Percentiles rank a stretch among this genome's conserved stretches.
Evolutionary conservation across 768 basidiomycete species (phyloP).

Genomic region (Asterophora lycoperdoides): DNA sequence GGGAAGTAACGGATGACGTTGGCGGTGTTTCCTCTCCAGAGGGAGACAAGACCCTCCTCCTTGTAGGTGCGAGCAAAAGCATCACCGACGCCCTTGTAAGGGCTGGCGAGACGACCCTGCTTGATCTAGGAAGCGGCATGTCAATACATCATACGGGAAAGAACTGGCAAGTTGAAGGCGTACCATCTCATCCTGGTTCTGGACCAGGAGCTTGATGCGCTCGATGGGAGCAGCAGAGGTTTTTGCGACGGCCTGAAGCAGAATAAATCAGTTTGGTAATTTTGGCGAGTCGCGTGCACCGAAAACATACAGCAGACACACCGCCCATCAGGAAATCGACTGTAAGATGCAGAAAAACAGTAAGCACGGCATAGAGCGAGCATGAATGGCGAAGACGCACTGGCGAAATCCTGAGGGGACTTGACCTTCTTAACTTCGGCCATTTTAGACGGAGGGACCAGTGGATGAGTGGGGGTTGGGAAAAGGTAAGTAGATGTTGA

Average conservation of each 20-base stretch:
- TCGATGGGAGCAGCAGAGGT: constrained; percentile 99
- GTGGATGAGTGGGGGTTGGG: constrained; percentile 52
- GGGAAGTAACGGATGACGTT: constrained; percentile 99
- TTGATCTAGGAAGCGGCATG: constrained; percentile 72
- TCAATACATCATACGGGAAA: constrained; percentile 19
- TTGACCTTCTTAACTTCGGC: constrained; percentile 82
- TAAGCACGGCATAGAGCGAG: constrained; percentile 10
- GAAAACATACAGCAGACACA: constrained; percentile 74
- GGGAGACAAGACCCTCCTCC: constrained; percentile 91
- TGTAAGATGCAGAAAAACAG: constrained; percentile 29
- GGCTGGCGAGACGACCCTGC: constrained; percentile 93
- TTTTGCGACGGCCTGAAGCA: constrained; percentile 88
- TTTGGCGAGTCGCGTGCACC: background rate
- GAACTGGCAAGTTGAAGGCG: constrained; percentile 13
- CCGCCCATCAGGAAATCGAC: constrained; percentile 97
- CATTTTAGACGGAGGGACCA: constrained; percentile 58
- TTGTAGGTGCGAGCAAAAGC: constrained; percentile 89
- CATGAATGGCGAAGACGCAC: constrained; percentile 37
- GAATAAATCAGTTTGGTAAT: constrained; percentile 14
- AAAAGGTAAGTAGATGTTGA: constrained; percentile 34
- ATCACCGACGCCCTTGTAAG: constrained; percentile 95
- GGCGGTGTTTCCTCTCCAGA: constrained; percentile 99
- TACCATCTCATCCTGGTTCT: constrained; percentile 99
- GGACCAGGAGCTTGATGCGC: constrained; percentile 97
- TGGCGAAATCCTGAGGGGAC: constrained; percentile 85